Percentiles rank a stretch among this genome's conserved stretches.
Conservation (phyloP, 1,284 basidiomycete species). For the Somion occarium region DNA sequence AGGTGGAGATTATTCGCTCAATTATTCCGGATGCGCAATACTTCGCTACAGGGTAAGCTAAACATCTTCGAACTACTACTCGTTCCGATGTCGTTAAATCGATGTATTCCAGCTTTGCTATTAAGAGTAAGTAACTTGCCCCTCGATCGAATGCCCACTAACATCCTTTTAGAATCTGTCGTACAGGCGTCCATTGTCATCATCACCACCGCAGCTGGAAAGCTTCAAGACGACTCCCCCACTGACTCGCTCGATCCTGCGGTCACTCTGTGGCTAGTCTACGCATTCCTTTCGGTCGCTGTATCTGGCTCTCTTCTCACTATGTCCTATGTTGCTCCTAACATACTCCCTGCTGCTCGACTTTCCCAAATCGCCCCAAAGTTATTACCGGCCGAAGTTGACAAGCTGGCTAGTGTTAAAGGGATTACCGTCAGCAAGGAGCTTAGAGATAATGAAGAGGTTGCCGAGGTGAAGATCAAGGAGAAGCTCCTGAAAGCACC, state of each 20-base stretch:
- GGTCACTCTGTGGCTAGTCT: constrained; percentile 39
- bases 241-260: constrained; percentile 36
- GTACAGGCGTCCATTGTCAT: constrained; percentile 42
- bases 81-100: background rate
- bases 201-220: constrained; percentile 39
- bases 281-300: constrained; percentile 35
- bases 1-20: constrained; percentile 41
- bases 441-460: constrained; percentile 14
- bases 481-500: constrained; percentile 33
- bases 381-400: constrained; percentile 28
- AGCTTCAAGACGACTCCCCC: constrained; percentile 35
- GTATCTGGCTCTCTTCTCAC: constrained; percentile 34
- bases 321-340: constrained; percentile 26
- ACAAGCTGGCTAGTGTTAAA: constrained; percentile 24
- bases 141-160: background rate
- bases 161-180: constrained; percentile 18
- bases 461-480: constrained; percentile 19
- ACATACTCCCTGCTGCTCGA: constrained; percentile 34
- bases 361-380: constrained; percentile 35
- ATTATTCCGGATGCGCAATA: constrained; percentile 37
- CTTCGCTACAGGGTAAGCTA: constrained; percentile 35
- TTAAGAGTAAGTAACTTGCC: constrained; percentile 30
- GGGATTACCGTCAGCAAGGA: constrained; percentile 20
- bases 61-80: background rate
- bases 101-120: constrained; percentile 29